Percentiles rank a stretch among this genome's conserved stretches.
Conservation (phyloP, 2,329 filamentous ascomycete species). For the Xylaria sp. region DNA sequence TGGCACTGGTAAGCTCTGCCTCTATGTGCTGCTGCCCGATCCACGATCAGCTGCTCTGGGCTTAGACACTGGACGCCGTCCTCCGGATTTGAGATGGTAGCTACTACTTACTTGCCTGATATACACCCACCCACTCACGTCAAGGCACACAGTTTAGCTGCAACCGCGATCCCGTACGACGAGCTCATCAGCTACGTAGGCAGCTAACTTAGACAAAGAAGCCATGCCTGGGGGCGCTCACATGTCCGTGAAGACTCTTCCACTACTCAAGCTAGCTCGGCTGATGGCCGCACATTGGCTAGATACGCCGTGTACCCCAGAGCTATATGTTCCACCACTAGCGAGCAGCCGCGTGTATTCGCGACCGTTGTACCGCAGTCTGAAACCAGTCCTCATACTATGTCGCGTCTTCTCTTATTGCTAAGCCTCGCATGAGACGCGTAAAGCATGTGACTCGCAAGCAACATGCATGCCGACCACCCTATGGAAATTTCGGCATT, state of each 20-base stretch:
- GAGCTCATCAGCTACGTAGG: neutral
- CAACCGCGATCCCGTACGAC: neutral
- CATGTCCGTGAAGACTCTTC: neutral
- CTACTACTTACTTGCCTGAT: neutral
- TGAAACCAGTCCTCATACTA: neutral
- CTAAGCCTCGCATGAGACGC: neutral
- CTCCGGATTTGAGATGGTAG: neutral
- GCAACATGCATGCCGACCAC: neutral
- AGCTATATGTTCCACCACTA: slow-evolving; percentile 5
- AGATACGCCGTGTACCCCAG: neutral
- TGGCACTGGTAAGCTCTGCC: neutral
- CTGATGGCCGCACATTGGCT: neutral
- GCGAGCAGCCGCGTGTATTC: slow-evolving; percentile 8
- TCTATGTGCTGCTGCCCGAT: neutral
- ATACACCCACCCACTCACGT: too few relatives aligned
- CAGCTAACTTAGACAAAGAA: neutral
- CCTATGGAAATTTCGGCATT: neutral
- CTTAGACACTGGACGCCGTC: neutral
- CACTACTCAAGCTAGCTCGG: neutral
- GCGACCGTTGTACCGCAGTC: neutral
- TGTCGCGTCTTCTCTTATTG: neutral
- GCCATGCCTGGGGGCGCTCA: neutral
- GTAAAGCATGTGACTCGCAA: neutral
- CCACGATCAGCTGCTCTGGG: neutral
- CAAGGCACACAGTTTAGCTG: neutral